Conservation (phyloP, 495 filamentous ascomycete species). For the Aspergillus bridgeri region DNA sequence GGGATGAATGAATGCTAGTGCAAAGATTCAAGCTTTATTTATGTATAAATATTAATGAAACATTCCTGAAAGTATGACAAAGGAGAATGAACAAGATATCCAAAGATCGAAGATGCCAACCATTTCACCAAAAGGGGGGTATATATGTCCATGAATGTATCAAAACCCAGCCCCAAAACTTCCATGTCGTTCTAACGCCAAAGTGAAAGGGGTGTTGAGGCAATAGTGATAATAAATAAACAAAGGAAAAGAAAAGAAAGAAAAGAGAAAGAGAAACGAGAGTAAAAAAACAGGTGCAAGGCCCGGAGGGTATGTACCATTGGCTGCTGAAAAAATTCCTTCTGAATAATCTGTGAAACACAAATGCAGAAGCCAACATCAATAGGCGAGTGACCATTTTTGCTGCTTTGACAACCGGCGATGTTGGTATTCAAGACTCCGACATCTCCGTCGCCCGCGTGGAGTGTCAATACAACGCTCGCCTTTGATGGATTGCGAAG, state of each 20-base stretch:
- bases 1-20: too few species aligned
- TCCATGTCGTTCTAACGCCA: not conserved
- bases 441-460: constrained; percentile 32
- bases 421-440: constrained; percentile 26
- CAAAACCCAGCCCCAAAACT: not conserved
- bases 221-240: constrained; percentile 7
- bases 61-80: not conserved
- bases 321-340: not conserved
- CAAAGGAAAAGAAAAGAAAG: constrained; percentile 3
- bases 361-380: constrained; percentile 20
- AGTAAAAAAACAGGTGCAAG: not conserved
- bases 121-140: not conserved
- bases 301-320: too few species aligned
- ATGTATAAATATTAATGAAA: too few species aligned
- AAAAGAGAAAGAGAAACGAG: not conserved
- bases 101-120: not conserved
- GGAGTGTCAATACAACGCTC: constrained; percentile 8
- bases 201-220: not conserved
- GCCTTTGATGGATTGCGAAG: too few species aligned
- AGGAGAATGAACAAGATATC: not conserved
- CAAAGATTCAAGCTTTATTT: too few species aligned
- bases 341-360: constrained; percentile 8
- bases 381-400: constrained; percentile 13
- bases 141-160: not conserved
- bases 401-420: constrained; percentile 22